Conservation (phyloP, 768 basidiomycete species). For the Hygrocybe punicea region DNA sequence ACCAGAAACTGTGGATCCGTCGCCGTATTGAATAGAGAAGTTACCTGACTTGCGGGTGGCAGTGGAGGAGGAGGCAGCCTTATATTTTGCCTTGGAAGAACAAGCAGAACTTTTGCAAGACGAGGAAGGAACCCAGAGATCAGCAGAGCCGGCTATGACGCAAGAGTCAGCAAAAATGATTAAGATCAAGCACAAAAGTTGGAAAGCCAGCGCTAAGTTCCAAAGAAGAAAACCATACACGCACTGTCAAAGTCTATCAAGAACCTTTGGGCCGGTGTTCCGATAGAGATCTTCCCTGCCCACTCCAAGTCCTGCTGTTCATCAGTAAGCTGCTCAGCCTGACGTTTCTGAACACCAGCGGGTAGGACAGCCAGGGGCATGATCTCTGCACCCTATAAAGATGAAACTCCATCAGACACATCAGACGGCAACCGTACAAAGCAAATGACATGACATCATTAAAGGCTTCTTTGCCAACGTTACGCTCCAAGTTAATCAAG, state of each 20-base stretch:
- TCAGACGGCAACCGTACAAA: not conserved
- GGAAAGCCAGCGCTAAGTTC: not conserved
- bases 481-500: constrained; percentile 19
- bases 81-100: not conserved
- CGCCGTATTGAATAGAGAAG: constrained; percentile 42
- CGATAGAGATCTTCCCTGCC: constrained; percentile 42
- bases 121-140: constrained; percentile 4
- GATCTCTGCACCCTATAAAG: constrained; percentile 28
- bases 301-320: constrained; percentile 37
- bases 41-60: not conserved
- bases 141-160: constrained; percentile 5
- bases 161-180: too few relatives aligned
- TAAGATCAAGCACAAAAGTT: too few relatives aligned
- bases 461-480: constrained; percentile 12
- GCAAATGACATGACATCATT: not conserved
- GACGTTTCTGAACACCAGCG: constrained; percentile 25
- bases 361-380: constrained; percentile 24
- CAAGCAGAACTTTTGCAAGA: not conserved
- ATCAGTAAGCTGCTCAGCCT: constrained; percentile 35
- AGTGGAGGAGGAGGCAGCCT: not conserved
- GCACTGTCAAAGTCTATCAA: constrained; percentile 42
- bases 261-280: constrained; percentile 37
- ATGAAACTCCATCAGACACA: too few relatives aligned
- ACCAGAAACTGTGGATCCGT: constrained; percentile 41
- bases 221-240: not conserved